phyloP scores from a whole-genome alignment of 225 moss, liverwort and hornwort species.

The Asterella californica region DNA sequence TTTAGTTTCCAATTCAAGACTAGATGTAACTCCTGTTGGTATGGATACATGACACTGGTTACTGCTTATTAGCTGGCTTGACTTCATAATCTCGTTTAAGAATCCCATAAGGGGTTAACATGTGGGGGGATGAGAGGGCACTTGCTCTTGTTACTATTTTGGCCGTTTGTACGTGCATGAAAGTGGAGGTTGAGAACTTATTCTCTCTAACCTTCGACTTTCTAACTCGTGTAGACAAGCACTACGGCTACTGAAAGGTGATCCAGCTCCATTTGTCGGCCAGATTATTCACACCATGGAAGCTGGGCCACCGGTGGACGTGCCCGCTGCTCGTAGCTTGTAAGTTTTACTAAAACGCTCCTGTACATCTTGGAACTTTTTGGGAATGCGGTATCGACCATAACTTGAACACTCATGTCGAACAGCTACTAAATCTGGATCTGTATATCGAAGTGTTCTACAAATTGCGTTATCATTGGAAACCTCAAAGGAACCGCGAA shows the following conservation, averaged over 20 bases:
- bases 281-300: constrained; percentile 83
- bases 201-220: not conserved
- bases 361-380: not conserved
- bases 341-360: constrained; percentile 35
- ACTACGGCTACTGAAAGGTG: constrained; percentile 58
- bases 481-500: too few species aligned
- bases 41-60: not conserved
- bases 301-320: constrained; percentile 88
- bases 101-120: not conserved
- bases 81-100: not conserved
- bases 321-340: constrained; percentile 71
- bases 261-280: constrained; percentile 76
- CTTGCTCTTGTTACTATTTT: not conserved
- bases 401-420: not conserved
- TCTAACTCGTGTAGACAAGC: constrained; percentile 60
- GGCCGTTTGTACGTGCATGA: not conserved
- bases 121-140: not conserved
- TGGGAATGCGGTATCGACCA: not conserved
- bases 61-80: not conserved
- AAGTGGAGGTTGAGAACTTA: not conserved
- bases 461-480: too few species aligned
- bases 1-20: not conserved
- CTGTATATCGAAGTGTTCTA: too few species aligned
- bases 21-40: not conserved
- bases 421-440: not conserved